These are phyloP conservation scores for Gloeophyllum trabeum DNA, from an alignment of 768 basidiomycete species.

Conservation along the genomic window DNA sequence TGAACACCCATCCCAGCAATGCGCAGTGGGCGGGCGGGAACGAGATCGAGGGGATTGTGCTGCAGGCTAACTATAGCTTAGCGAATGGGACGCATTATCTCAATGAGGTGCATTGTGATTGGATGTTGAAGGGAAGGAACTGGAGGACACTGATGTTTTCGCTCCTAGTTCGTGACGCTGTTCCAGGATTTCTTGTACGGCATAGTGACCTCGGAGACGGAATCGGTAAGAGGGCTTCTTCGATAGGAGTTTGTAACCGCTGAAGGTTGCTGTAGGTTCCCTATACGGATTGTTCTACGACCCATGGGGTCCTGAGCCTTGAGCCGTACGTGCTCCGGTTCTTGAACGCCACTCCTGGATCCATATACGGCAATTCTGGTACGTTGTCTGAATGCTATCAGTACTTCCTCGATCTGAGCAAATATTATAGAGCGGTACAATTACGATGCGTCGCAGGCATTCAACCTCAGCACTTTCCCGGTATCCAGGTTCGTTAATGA, in stretches of 20 bases:
- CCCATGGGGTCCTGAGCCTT: conserved; percentile 41
- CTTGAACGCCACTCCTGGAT: conserved; percentile 35
- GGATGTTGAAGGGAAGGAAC: not conserved
- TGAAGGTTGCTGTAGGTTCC: conserved; percentile 25
- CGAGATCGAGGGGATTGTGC: conserved; percentile 46
- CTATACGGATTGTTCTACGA: conserved; percentile 52
- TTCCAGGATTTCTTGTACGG: conserved; percentile 42
- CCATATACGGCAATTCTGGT: conserved; percentile 48
- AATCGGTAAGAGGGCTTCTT: conserved; percentile 23
- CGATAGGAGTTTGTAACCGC: not conserved
- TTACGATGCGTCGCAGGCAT: conserved; percentile 39
- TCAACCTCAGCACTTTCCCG: conserved; percentile 43
- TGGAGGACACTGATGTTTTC: not conserved
- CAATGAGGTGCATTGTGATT: conserved; percentile 27
- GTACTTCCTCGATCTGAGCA: not conserved
- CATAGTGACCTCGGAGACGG: conserved; percentile 35
- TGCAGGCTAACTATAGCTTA: conserved; percentile 20
- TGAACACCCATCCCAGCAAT: conserved; percentile 46
- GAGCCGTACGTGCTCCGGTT: conserved; percentile 43
- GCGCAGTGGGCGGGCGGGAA: conserved; percentile 53
- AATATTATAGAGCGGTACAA: conserved; percentile 36
- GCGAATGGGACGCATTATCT: conserved; percentile 35
- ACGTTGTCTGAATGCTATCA: conserved; percentile 4
- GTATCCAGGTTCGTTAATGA: conserved; percentile 46
- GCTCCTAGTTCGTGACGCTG: conserved; percentile 30